These are phyloP conservation scores for Fusarium sp. DNA, from an alignment of 2,329 filamentous ascomycete genomes.

Conservation along the genomic window DNA sequence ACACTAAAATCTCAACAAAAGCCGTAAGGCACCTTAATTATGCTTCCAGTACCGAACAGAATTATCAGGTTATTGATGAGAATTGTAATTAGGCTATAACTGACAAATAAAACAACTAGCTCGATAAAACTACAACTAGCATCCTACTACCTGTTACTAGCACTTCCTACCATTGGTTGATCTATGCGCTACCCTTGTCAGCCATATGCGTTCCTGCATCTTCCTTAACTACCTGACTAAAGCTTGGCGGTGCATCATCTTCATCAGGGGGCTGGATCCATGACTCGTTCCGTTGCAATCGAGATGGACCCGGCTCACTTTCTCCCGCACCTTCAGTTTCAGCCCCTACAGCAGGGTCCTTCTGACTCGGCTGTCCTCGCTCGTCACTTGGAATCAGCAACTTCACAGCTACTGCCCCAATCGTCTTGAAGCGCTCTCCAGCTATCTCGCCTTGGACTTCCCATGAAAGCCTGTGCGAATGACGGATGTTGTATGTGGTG, in stretches of 20 bases:
- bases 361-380: not conserved
- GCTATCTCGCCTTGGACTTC: not conserved
- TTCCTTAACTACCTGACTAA: slow-evolving; percentile 1
- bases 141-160: not conserved
- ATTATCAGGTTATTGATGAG: no score
- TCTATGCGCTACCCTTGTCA: not conserved
- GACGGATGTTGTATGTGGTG: slow-evolving; percentile 48
- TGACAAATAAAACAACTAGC: no score
- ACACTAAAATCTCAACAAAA: no score
- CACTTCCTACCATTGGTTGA: no score
- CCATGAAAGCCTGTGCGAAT: slow-evolving; percentile 44
- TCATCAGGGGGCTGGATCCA: slow-evolving; percentile 23
- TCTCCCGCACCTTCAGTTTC: not conserved
- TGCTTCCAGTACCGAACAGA: no score
- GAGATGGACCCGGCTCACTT: not conserved
- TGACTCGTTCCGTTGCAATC: not conserved
- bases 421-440: not conserved
- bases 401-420: not conserved
- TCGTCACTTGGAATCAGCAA: slow-evolving; percentile 23
- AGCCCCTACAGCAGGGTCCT: accelerated
- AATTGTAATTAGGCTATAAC: no score
- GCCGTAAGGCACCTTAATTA: no score
- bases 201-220: not conserved
- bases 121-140: no score
- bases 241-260: slow-evolving; percentile 10